phyloP scores from a whole-genome alignment of 176 grass and related monocot species.

The Carex kokanica region DNA sequence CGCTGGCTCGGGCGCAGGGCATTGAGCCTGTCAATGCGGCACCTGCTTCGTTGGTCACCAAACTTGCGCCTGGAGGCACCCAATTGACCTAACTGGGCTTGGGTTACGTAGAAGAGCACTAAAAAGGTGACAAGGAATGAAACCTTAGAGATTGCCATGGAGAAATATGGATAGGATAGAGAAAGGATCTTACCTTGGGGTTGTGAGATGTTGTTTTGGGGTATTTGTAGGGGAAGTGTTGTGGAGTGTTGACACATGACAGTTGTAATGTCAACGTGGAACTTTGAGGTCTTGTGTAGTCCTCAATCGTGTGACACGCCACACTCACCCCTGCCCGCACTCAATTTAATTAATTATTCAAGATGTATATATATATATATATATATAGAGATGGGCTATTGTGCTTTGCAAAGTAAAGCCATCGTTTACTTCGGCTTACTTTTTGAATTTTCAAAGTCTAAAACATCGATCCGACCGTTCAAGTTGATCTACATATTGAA shows the following conservation, averaged over 20 bases:
- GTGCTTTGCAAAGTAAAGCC: too few relatives aligned
- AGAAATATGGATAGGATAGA: background rate
- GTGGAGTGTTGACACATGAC: slow-evolving; percentile 25
- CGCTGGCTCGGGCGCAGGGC: slow-evolving; percentile 27
- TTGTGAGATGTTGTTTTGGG: background rate
- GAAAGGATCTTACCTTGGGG: background rate
- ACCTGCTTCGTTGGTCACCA: slow-evolving; percentile 1
- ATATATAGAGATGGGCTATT: too few relatives aligned
- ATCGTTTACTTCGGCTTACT: too few relatives aligned
- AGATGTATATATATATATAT: background rate
- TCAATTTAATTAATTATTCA: background rate
- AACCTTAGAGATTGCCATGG: slow-evolving; percentile 13
- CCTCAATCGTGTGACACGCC: background rate
- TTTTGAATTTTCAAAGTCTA: too few relatives aligned
- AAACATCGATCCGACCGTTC: too few relatives aligned
- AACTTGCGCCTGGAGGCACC: slow-evolving; percentile 14
- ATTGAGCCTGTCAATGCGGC: slow-evolving; percentile 28
- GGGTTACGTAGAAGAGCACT: slow-evolving; percentile 2
- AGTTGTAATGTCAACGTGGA: slow-evolving; percentile 10
- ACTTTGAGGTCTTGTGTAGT: background rate
- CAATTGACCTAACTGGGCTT: slow-evolving; percentile 1
- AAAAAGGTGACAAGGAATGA: slow-evolving; percentile 19
- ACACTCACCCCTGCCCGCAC: background rate
- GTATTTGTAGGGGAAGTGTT: slow-evolving; percentile 4
- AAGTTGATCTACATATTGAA: too few relatives aligned